Conservation (phyloP, 495 filamentous ascomycete genomes). For the Tuber calosporum region DNA sequence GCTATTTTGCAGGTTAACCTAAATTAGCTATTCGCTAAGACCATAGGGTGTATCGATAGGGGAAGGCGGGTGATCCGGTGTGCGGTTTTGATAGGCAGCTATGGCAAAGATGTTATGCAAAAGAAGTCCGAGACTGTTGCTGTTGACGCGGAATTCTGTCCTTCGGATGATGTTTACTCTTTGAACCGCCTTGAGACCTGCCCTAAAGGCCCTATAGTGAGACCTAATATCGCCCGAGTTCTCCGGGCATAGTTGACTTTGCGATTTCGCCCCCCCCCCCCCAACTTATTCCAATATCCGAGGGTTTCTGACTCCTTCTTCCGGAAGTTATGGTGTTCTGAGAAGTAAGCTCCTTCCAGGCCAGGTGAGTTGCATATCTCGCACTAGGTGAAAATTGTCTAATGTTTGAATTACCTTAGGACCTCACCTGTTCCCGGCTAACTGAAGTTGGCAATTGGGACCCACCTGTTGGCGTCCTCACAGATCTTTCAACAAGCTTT, state of each 20-base stretch:
- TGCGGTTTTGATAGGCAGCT: not conserved
- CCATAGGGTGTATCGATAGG: not conserved
- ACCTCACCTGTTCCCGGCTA: not conserved
- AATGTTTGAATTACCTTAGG: not conserved
- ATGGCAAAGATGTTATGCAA: not conserved
- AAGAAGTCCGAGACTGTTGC: not conserved
- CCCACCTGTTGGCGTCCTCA: not conserved
- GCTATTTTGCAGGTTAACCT: not conserved
- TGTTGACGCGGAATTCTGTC: not conserved
- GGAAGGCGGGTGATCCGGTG: not conserved
- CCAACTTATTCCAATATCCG: not conserved
- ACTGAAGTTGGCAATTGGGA: not conserved
- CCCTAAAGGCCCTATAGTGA: not conserved
- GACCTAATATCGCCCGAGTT: not conserved
- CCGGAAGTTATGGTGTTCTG: not conserved
- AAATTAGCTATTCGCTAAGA: not conserved
- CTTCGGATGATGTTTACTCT: not conserved
- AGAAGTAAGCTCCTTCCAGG: not conserved
- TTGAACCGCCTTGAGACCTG: not conserved
- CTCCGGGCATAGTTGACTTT: not conserved
- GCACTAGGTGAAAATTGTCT: not conserved
- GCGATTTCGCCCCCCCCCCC: no score
- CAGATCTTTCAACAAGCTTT: not conserved
- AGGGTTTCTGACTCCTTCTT: slow-evolving; percentile 1
- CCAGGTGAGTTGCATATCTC: not conserved